Percentiles rank a stretch among this genome's conserved stretches.
Conservation (phyloP, 2,329 filamentous ascomycete species). For the Tolypocladium nubicola region DNA sequence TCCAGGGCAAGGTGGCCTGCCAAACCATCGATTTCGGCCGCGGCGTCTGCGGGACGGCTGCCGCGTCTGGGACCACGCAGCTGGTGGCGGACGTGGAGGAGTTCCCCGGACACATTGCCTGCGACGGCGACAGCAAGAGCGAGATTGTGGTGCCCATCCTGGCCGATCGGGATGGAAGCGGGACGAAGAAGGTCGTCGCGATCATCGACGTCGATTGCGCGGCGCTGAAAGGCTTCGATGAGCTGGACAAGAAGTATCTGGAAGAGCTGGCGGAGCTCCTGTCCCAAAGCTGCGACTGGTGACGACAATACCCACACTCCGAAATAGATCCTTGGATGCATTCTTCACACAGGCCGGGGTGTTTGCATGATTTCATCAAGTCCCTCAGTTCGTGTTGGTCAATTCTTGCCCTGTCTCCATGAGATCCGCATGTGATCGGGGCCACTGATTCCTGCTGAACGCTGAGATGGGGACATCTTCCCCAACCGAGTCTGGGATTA, state of each 20-base stretch:
- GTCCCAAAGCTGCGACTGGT: slow-evolving; percentile 56
- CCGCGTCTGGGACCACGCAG: slow-evolving; percentile 49
- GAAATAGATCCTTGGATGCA: not conserved
- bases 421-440: too few species aligned
- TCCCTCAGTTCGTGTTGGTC: not conserved
- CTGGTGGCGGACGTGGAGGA: slow-evolving; percentile 58
- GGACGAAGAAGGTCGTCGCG: slow-evolving; percentile 44
- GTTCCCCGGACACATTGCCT: slow-evolving; percentile 76
- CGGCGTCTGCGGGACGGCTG: slow-evolving; percentile 68
- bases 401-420: not conserved
- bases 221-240: slow-evolving; percentile 54
- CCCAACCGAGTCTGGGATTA: not conserved
- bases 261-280: slow-evolving; percentile 56
- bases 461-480: not conserved
- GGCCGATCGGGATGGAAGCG: slow-evolving; percentile 15
- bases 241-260: slow-evolving; percentile 53
- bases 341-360: not conserved
- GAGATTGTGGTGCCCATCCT: slow-evolving; percentile 75
- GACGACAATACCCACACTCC: not conserved
- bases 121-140: slow-evolving; percentile 64
- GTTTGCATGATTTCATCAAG: not conserved
- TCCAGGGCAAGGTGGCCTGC: slow-evolving; percentile 72
- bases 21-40: slow-evolving; percentile 64
- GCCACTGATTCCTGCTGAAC: not conserved
- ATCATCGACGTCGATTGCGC: slow-evolving; percentile 77